Conservation (phyloP, 2,329 filamentous ascomycete genomes). For the Apiospora arundinis region DNA sequence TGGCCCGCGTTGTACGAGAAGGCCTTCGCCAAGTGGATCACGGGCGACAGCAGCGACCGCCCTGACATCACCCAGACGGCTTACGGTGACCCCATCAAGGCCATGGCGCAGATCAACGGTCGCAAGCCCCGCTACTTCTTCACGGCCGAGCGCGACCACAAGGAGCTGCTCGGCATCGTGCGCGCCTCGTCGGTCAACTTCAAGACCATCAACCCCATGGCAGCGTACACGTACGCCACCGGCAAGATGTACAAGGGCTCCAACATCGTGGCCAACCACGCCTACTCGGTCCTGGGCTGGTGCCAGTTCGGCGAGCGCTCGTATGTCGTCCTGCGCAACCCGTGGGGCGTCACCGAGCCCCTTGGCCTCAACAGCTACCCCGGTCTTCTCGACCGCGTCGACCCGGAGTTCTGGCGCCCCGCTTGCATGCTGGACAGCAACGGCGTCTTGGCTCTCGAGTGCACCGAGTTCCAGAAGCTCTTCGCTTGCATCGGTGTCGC, state of each 20-base stretch:
- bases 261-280: slow-evolving; percentile 53
- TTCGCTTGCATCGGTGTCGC: slow-evolving; percentile 42
- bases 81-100: slow-evolving; percentile 51
- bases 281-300: slow-evolving; percentile 50
- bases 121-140: slow-evolving; percentile 45
- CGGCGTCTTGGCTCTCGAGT: slow-evolving; percentile 46
- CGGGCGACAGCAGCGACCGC: slow-evolving; percentile 37
- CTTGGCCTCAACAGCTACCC: slow-evolving; percentile 47
- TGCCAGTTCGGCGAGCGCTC: slow-evolving; percentile 43
- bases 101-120: slow-evolving; percentile 52
- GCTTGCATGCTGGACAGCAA: slow-evolving; percentile 45
- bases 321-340: slow-evolving; percentile 52
- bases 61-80: slow-evolving; percentile 49
- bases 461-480: slow-evolving; percentile 44
- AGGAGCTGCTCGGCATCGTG: slow-evolving; percentile 46
- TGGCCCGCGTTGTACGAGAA: slow-evolving; percentile 56
- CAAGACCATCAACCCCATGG: slow-evolving; percentile 51
- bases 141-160: slow-evolving; percentile 39
- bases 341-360: slow-evolving; percentile 51
- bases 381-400: slow-evolving; percentile 46
- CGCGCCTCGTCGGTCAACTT: slow-evolving; percentile 48
- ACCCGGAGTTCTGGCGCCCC: slow-evolving; percentile 45
- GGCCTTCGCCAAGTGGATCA: slow-evolving; percentile 54
- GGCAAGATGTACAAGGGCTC: slow-evolving; percentile 45
- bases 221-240: slow-evolving; percentile 48